Conservation (phyloP, 257 asterid genomes). For the Solanum tarijense region DNA sequence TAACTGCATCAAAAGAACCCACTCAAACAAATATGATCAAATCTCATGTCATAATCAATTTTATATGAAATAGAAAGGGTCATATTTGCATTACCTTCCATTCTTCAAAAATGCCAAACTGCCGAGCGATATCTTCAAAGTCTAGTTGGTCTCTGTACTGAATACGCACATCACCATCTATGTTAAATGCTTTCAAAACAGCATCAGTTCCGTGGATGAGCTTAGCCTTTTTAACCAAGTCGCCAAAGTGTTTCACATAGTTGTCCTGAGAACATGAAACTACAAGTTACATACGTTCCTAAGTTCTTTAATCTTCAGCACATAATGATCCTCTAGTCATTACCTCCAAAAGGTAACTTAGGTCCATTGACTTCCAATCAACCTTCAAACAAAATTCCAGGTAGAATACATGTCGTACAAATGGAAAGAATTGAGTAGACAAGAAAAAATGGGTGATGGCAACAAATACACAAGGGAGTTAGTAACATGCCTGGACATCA, state of each 20-base stretch:
- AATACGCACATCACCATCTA: constrained; percentile 76
- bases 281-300: neutral
- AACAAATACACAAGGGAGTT: neutral
- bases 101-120: constrained; percentile 93
- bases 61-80: neutral
- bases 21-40: neutral
- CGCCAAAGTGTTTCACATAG: constrained; percentile 59
- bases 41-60: neutral
- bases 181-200: constrained; percentile 49
- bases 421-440: constrained; percentile 7
- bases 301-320: neutral
- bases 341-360: constrained; percentile 92
- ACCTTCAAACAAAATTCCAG: constrained; percentile 41
- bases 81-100: constrained; percentile 64
- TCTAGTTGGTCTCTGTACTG: constrained; percentile 54
- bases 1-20: neutral
- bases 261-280: constrained; percentile 40
- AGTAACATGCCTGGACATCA: constrained; percentile 60
- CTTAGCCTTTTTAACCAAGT: constrained; percentile 59
- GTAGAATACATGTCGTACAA: constrained; percentile 4
- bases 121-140: constrained; percentile 63
- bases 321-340: constrained; percentile 4
- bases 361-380: constrained; percentile 89
- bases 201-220: constrained; percentile 57
- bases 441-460: neutral